phyloP scores from a whole-genome alignment of 768 basidiomycete genomes.

The Trichaptum fuscoviolaceum region DNA sequence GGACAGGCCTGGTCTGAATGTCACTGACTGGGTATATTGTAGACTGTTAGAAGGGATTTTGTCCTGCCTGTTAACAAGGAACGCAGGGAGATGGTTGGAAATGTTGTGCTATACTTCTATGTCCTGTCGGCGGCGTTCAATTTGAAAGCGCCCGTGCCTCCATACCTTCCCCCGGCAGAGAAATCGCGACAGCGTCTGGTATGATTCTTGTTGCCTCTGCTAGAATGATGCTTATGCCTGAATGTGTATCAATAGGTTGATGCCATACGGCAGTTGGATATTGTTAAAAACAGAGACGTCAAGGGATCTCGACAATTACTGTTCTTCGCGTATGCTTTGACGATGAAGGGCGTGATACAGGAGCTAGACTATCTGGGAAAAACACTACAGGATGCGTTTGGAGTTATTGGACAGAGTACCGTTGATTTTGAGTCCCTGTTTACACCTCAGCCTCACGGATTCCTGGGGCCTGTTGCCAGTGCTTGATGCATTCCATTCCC shows the following conservation, averaged over 20 bases:
- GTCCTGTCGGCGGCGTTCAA: slow-evolving; percentile 73
- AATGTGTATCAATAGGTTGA: slow-evolving; percentile 48
- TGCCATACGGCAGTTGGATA: slow-evolving; percentile 78
- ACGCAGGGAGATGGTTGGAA: slow-evolving; percentile 91
- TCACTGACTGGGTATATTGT: slow-evolving; percentile 5
- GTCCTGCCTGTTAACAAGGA: slow-evolving; percentile 87
- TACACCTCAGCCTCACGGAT: background rate
- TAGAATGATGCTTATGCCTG: background rate
- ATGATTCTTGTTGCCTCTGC: slow-evolving; percentile 17
- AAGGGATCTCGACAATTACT: slow-evolving; percentile 81
- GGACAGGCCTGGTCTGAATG: background rate
- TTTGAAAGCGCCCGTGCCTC: slow-evolving; percentile 89
- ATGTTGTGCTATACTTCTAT: slow-evolving; percentile 87
- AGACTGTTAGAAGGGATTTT: slow-evolving; percentile 83
- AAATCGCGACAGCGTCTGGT: slow-evolving; percentile 76
- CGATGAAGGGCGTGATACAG: slow-evolving; percentile 90
- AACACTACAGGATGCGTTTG: slow-evolving; percentile 85
- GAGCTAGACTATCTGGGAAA: slow-evolving; percentile 81
- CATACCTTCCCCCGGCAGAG: slow-evolving; percentile 93
- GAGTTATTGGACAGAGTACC: slow-evolving; percentile 79
- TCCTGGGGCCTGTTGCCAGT: background rate
- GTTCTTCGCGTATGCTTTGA: slow-evolving; percentile 90
- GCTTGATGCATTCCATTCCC: too few relatives aligned
- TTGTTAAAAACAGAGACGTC: slow-evolving; percentile 79
- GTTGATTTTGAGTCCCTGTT: slow-evolving; percentile 86